Base-by-base conservation (phyloP, 192 early-diverging fungal genomes). In the Polychytrium aggregatum region DNA sequence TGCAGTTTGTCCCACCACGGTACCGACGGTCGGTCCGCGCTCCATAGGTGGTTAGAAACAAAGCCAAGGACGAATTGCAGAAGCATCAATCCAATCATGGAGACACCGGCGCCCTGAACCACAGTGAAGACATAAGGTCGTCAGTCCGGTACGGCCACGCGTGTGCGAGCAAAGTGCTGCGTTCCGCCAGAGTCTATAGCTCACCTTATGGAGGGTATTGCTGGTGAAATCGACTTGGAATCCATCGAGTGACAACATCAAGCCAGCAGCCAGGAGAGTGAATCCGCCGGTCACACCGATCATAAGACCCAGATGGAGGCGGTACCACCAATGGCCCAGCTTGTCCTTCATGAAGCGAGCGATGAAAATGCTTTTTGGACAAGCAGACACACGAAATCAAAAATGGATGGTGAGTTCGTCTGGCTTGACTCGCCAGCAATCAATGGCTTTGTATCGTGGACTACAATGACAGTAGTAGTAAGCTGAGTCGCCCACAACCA, bases 1-100 rank as follows among this genome's bases (percentile, higher is more conserved):
- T 76, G 73, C 26, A 64, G 20, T 33, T 59, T 46, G 46, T 76
- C 70, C 56, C 56, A 65, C 58, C 56, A 64, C 4, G 73, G 70
- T n/a, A 72, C 37, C 10, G 35, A 11, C 9, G 6, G 36, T 0
- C 73, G 57, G 9, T 52, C 25, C 0, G 57, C 48, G 16, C 21
- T 26, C 35, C 35, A 72, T 11, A 53, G 18, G 2, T 24, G 7
- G 55, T 71, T 44, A 35, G 30, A 47, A 17, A 65, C 13, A 27
- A 56, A 50, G 10, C 73, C 73, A 16, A 72, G 63, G 20, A 50
- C 22, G 11, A 57, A 20, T 44, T 76, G 73, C 11, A 64, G 27
- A n/a, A 58, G n/a, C 14, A 42, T 37, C 18, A 35, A 37, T 25
- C 61, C 46, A 17, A 67, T 31, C 0, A 74, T 42, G 2, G 49